phyloP scores from a whole-genome alignment of 2,329 filamentous ascomycete genomes.

The Aspergillus pseudotamarii region DNA sequence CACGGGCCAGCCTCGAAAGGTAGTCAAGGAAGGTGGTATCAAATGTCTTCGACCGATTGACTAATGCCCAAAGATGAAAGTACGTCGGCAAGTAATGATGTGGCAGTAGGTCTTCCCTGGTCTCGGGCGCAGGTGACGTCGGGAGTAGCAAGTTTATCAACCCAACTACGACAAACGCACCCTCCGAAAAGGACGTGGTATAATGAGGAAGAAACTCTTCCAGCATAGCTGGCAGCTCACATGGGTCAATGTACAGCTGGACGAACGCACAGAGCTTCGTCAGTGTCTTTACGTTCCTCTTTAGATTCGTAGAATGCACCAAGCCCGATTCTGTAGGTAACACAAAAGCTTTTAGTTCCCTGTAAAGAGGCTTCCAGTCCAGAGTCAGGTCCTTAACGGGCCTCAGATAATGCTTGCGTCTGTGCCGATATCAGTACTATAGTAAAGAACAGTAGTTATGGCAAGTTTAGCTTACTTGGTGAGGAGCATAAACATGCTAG shows the following conservation, averaged over 20 bases:
- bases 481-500: constrained; percentile 93
- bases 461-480: constrained; percentile 70
- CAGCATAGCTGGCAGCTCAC: constrained; percentile 78
- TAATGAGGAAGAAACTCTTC: constrained; percentile 84
- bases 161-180: constrained; percentile 90
- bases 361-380: constrained; percentile 92
- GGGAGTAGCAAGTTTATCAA: constrained; percentile 85
- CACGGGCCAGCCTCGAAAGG: constrained; percentile 81
- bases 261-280: constrained; percentile 89
- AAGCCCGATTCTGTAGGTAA: constrained; percentile 77
- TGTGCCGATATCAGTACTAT: constrained; percentile 42
- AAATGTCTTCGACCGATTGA: constrained; percentile 84
- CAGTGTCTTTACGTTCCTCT: constrained; percentile 71
- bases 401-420: constrained; percentile 93
- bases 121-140: constrained; percentile 71
- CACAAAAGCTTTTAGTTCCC: constrained; percentile 87
- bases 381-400: constrained; percentile 86
- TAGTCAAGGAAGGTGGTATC: constrained; percentile 89
- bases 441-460: neutral
- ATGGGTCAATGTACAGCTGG: constrained; percentile 89
- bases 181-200: constrained; percentile 88
- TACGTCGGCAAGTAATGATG: constrained; percentile 88
- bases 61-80: constrained; percentile 94
- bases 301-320: constrained; percentile 63
- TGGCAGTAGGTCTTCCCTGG: constrained; percentile 75